phyloP scores from a whole-genome alignment of 306 rosid genomes.

The Datisca glomerata region DNA sequence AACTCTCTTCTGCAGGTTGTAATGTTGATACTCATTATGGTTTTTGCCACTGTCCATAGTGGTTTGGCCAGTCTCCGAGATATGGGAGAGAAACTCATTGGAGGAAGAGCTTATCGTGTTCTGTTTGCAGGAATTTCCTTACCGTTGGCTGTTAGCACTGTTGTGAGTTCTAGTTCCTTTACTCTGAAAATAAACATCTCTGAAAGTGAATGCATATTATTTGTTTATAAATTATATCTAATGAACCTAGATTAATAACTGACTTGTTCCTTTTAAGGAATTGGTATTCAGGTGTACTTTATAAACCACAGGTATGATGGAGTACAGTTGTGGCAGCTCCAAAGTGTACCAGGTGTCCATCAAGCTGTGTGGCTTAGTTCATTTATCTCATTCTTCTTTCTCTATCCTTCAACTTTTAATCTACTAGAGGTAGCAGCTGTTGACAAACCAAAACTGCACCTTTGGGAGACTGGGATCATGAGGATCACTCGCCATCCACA shows the following conservation, averaged over 20 bases:
- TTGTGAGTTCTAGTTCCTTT: constrained; percentile 41
- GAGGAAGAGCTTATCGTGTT: constrained; percentile 89
- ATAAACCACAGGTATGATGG: constrained; percentile 94
- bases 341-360: constrained; percentile 55
- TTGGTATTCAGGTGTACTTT: constrained; percentile 72
- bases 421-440: constrained; percentile 94
- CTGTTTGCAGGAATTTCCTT: constrained; percentile 82
- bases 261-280: constrained; percentile 16
- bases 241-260: neutral
- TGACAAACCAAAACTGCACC: constrained; percentile 96
- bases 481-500: constrained; percentile 97
- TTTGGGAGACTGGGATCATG: constrained; percentile 93
- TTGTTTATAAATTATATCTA: neutral
- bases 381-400: constrained; percentile 72
- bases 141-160: constrained; percentile 80
- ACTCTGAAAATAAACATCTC: neutral
- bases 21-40: constrained; percentile 49
- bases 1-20: constrained; percentile 54
- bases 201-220: neutral
- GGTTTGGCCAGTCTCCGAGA: constrained; percentile 86
- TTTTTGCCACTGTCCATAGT: constrained; percentile 75
- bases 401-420: constrained; percentile 92
- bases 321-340: constrained; percentile 83
- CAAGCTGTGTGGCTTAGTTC: constrained; percentile 72
- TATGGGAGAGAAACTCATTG: constrained; percentile 71